Evolutionary conservation across 805 yeast genomes (phyloP).

Genomic region (Starmerella tilneyi): DNA sequence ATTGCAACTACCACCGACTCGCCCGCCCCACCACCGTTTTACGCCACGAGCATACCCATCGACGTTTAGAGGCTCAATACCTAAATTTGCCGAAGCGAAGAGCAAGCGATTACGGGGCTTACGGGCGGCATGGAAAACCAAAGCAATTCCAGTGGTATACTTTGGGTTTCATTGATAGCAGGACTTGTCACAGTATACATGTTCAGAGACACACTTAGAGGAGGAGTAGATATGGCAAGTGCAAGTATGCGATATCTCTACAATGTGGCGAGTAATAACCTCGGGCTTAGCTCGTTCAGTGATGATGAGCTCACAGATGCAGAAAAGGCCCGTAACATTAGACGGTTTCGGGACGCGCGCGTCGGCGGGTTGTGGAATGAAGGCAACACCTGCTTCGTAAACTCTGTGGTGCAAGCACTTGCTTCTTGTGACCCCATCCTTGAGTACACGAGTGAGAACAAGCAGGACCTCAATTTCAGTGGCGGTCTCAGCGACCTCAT

Average conservation of each 20-base stretch:
- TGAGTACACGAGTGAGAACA: conserved; percentile 43
- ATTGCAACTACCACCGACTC: neutral
- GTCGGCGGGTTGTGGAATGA: conserved; percentile 82
- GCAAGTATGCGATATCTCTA: conserved; percentile 28
- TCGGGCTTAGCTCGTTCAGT: conserved; percentile 24
- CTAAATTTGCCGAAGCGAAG: no score
- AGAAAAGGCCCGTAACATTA: conserved; percentile 23
- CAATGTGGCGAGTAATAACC: conserved; percentile 23
- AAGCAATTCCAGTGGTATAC: conserved; percentile 2
- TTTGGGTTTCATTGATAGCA: conserved; percentile 4
- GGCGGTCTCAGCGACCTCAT: conserved; percentile 24
- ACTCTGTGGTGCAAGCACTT: conserved; percentile 72
- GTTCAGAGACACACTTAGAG: conserved; percentile 30
- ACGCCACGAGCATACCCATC: neutral
- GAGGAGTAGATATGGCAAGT: conserved; percentile 30
- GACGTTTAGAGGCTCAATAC: no score
- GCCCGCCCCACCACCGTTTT: no score
- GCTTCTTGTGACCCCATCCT: conserved; percentile 60
- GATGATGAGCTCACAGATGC: conserved; percentile 25
- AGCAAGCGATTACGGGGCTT: no score
- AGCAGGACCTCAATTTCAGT: conserved; percentile 25
- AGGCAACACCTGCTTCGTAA: conserved; percentile 93
- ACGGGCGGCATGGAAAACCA: conserved; percentile 8
- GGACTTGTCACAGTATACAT: conserved; percentile 19
- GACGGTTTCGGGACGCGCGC: conserved; percentile 27